Conservation (phyloP, 768 basidiomycete species). For the Clavulina sp. region DNA sequence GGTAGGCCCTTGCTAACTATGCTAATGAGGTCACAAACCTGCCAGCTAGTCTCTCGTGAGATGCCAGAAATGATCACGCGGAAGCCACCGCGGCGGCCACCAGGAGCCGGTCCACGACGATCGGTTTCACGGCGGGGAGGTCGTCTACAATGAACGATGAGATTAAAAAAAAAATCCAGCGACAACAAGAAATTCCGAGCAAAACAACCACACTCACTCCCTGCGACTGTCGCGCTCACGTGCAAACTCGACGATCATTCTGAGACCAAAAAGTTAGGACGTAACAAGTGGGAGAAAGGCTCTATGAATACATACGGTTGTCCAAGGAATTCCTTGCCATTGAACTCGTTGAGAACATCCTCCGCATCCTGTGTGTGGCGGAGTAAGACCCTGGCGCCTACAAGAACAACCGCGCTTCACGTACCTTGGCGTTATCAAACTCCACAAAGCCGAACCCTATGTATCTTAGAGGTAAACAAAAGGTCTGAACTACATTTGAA, state of each 20-base stretch:
- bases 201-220: conserved; percentile 23
- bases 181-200: neutral
- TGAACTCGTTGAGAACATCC: conserved; percentile 74
- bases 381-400: neutral
- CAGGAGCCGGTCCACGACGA: conserved; percentile 9
- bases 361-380: conserved; percentile 60
- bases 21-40: conserved; percentile 47
- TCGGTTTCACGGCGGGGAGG: no score
- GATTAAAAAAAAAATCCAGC: conserved; percentile 6
- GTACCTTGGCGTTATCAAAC: conserved; percentile 70
- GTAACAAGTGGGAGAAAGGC: neutral
- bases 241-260: conserved; percentile 91
- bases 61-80: conserved; percentile 77
- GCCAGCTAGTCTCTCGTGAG: conserved; percentile 93
- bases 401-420: no score
- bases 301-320: conserved; percentile 35
- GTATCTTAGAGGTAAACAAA: neutral
- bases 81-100: conserved; percentile 28
- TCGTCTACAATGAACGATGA: no score
- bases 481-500: neutral
- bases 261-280: conserved; percentile 18
- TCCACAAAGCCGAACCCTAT: conserved; percentile 93
- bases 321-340: conserved; percentile 82
- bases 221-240: conserved; percentile 83
- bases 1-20: neutral